Evolutionary conservation across 2,329 filamentous ascomycete genomes (phyloP).

Genomic region (Endocalyx cinctus): DNA sequence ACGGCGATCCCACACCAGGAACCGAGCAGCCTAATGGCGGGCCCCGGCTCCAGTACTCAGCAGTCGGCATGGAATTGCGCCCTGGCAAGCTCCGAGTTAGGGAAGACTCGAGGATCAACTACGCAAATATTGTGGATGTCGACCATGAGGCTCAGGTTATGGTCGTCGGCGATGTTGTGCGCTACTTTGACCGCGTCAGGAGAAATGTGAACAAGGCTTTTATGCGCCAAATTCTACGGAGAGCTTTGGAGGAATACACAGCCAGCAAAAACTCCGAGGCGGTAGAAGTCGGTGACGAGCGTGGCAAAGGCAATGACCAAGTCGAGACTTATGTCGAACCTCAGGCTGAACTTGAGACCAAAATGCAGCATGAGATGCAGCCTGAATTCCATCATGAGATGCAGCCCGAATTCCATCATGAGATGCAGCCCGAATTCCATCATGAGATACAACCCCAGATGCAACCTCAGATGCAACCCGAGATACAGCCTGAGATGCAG

Average conservation of each 20-base stretch:
- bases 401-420: too few species aligned
- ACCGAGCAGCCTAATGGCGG: slow-evolving; percentile 22
- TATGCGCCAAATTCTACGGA: slow-evolving; percentile 31
- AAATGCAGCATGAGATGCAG: too few species aligned
- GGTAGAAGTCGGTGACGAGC: slow-evolving; percentile 4
- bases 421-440: too few species aligned
- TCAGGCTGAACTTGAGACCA: too few species aligned
- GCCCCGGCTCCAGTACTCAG: slow-evolving; percentile 27
- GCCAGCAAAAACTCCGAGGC: slow-evolving; percentile 16
- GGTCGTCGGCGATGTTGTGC: slow-evolving; percentile 30
- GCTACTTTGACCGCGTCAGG: slow-evolving; percentile 32
- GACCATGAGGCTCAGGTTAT: slow-evolving; percentile 32
- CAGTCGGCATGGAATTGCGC: slow-evolving; percentile 29
- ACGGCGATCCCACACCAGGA: slow-evolving; percentile 26
- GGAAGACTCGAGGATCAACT: slow-evolving; percentile 32
- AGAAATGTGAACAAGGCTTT: slow-evolving; percentile 33
- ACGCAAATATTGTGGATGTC: slow-evolving; percentile 31
- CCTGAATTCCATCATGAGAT: too few species aligned
- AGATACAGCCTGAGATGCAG: too few species aligned
- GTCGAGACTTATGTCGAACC: slow-evolving; percentile 3
- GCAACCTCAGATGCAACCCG: too few species aligned
- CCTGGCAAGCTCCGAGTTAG: slow-evolving; percentile 29
- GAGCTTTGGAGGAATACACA: slow-evolving; percentile 29
- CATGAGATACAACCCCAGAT: too few species aligned
- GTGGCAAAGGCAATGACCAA: slow-evolving; percentile 5